Evolutionary conservation across 805 yeast genomes (phyloP).

Genomic region (Suhomyces faveliae): DNA sequence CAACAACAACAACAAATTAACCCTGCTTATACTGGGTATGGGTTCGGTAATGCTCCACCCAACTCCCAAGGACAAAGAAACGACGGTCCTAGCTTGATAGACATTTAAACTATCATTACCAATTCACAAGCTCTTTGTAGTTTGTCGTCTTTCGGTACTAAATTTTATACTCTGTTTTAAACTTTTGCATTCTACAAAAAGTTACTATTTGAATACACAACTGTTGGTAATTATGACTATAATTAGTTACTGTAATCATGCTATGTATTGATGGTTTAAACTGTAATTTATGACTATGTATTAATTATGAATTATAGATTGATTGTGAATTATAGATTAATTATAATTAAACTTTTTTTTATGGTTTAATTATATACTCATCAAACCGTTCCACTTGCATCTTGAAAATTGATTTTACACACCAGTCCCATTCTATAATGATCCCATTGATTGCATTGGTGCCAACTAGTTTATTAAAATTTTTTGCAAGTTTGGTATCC

Average conservation of each 20-base stretch:
- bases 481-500: slow-evolving; percentile 31
- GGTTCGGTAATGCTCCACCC: slow-evolving; percentile 77
- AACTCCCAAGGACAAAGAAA: slow-evolving; percentile 25
- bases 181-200: neutral
- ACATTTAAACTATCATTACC: slow-evolving; percentile 26
- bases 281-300: no score
- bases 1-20: slow-evolving; percentile 40
- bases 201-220: neutral
- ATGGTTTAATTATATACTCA: slow-evolving; percentile 16
- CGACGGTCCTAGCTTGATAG: slow-evolving; percentile 48
- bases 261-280: neutral
- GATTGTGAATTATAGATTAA: no score
- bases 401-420: slow-evolving; percentile 54
- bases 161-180: neutral
- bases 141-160: neutral
- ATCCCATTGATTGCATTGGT: slow-evolving; percentile 21
- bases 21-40: slow-evolving; percentile 89
- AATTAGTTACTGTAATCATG: neutral
- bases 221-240: neutral
- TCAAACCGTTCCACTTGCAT: slow-evolving; percentile 32
- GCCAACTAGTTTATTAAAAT: slow-evolving; percentile 19
- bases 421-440: slow-evolving; percentile 65
- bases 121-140: neutral
- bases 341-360: no score
- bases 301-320: no score